Evolutionary conservation across 768 basidiomycete species (phyloP).

Genomic region (Galerina sulciceps): DNA sequence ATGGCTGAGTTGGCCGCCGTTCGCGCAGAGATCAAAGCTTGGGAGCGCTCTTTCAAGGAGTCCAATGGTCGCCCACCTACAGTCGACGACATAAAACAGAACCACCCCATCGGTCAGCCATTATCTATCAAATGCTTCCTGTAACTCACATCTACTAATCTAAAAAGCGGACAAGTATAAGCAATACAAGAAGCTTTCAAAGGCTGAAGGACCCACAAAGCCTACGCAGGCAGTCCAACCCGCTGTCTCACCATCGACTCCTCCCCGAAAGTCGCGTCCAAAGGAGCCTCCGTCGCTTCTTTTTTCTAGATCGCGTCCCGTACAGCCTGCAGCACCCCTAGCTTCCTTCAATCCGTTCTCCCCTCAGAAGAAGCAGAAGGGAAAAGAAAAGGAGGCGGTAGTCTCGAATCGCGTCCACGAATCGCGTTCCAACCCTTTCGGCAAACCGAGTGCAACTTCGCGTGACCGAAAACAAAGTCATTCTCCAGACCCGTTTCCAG

Average conservation of each 20-base stretch:
- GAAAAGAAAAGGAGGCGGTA: constrained; percentile 37
- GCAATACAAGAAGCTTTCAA: constrained; percentile 77
- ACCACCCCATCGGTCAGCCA: constrained; percentile 64
- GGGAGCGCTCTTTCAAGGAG: constrained; percentile 73
- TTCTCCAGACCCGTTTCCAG: constrained; percentile 44
- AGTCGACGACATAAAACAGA: constrained; percentile 70
- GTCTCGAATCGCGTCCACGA: constrained; percentile 15
- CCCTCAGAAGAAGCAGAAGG: constrained; percentile 65
- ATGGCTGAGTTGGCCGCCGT: constrained; percentile 54
- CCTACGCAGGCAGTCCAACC: constrained; percentile 6
- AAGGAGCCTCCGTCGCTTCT: constrained; percentile 38
- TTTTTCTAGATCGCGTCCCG: constrained; percentile 53
- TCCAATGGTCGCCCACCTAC: constrained; percentile 61
- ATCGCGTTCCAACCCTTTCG: constrained; percentile 25
- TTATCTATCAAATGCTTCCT: neutral
- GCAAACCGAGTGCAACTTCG: constrained; percentile 54
- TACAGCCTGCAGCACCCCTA: constrained; percentile 55
- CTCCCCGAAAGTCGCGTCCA: constrained; percentile 37
- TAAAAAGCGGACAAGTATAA: constrained; percentile 76
- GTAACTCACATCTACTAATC: constrained; percentile 15
- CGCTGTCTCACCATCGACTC: constrained; percentile 40
- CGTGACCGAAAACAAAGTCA: constrained; percentile 35
- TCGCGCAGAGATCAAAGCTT: constrained; percentile 73
- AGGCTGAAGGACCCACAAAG: constrained; percentile 32
- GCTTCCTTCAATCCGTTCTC: constrained; percentile 79